Conservation (phyloP, 2,329 filamentous ascomycete species). For the Hypoxylon sp. region DNA sequence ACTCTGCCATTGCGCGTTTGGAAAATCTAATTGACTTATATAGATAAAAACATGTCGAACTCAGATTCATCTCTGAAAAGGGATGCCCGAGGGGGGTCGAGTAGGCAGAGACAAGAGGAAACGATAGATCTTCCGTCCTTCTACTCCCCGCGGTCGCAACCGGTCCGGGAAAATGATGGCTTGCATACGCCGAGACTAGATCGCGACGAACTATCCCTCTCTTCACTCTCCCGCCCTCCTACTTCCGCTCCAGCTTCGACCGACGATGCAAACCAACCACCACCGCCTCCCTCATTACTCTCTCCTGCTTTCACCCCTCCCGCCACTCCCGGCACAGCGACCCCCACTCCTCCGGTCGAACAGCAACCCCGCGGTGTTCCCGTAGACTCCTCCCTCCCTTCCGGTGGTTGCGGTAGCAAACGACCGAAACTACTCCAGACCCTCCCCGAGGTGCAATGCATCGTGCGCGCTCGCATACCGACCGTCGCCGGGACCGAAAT, state of each 20-base stretch:
- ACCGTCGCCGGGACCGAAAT: conserved; percentile 93
- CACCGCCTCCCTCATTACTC: conserved; percentile 74
- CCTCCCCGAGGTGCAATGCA: conserved; percentile 88
- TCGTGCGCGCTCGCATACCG: conserved; percentile 93
- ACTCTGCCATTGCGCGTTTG: background rate
- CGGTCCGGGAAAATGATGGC: conserved; percentile 34
- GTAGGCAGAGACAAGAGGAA: conserved; percentile 43
- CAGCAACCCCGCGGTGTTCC: conserved; percentile 60
- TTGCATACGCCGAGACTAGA: conserved; percentile 27
- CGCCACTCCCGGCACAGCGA: conserved; percentile 67
- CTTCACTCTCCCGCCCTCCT: conserved; percentile 33
- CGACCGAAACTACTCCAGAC: conserved; percentile 76
- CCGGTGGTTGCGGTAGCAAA: conserved; percentile 68
- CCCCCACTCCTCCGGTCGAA: conserved; percentile 52
- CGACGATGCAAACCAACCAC: conserved; percentile 29
- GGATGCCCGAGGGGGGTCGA: background rate
- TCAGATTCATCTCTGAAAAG: conserved; percentile 16
- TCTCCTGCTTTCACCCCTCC: conserved; percentile 87
- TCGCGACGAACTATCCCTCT: conserved; percentile 51
- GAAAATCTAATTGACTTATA: conserved; percentile 10
- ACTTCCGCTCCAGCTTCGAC: conserved; percentile 7
- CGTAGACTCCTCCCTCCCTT: conserved; percentile 66
- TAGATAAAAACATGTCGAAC: conserved; percentile 25
- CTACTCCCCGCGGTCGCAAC: conserved; percentile 54
- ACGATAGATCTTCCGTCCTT: conserved; percentile 55